Percentiles rank a stretch among this genome's conserved stretches.
phyloP scores from a whole-genome alignment of 352 stramenopile genomes.

The Phytophthora lateralis region DNA sequence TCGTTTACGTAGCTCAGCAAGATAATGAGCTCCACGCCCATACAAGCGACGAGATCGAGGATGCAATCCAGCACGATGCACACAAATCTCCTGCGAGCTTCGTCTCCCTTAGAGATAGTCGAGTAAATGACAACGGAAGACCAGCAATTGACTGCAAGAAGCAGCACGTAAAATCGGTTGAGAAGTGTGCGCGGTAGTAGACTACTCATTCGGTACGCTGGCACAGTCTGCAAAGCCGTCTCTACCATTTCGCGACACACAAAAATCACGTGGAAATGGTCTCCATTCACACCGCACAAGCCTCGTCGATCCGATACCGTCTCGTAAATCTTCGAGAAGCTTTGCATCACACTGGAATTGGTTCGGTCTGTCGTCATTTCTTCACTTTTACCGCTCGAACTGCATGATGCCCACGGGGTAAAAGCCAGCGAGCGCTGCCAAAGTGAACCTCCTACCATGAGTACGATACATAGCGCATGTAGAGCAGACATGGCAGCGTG shows the following conservation, averaged over 20 bases:
- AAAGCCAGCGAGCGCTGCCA: constrained; percentile 16
- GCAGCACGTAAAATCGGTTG: constrained; percentile 36
- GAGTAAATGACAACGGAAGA: constrained; percentile 17
- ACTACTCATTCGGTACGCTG: constrained; percentile 37
- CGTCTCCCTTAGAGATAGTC: constrained; percentile 6
- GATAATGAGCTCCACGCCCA: constrained; percentile 20
- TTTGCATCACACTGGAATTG: constrained; percentile 1
- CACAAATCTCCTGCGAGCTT: constrained; percentile 14
- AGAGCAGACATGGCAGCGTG: constrained; percentile 24
- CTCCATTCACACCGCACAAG: constrained; percentile 26
- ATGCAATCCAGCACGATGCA: constrained; percentile 25
- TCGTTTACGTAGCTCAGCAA: constrained; percentile 16
- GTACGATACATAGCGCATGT: constrained; percentile 21
- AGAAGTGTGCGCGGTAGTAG: constrained; percentile 27
- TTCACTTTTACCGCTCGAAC: background rate
- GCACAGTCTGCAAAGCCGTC: constrained; percentile 22
- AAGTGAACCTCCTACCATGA: constrained; percentile 7
- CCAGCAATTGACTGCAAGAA: constrained; percentile 37
- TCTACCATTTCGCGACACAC: constrained; percentile 26
- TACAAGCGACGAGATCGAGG: constrained; percentile 24
- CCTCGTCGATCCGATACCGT: constrained; percentile 8
- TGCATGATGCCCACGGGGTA: constrained; percentile 4
- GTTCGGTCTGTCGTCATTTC: background rate
- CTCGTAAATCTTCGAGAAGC: background rate
- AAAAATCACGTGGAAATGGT: constrained; percentile 29